These are phyloP conservation scores for Forsythia viridissima DNA, from an alignment of 257 asterid species.

Conservation along the genomic window DNA sequence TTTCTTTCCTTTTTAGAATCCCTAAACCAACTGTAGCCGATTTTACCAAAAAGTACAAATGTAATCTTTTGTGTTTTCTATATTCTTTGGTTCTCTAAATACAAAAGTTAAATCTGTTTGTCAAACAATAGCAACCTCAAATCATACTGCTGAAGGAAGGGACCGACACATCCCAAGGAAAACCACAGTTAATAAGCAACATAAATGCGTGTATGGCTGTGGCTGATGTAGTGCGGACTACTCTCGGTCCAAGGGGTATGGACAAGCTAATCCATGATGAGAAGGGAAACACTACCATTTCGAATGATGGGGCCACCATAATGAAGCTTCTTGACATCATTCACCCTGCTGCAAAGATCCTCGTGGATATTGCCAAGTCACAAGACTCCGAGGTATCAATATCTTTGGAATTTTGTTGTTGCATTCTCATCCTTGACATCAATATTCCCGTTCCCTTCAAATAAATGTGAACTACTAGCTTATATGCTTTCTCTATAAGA, in stretches of 20 bases:
- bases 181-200: slow-evolving; percentile 90
- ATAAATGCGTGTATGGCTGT: slow-evolving; percentile 91
- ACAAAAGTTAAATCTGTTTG: slow-evolving; percentile 12
- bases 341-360: slow-evolving; percentile 98
- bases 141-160: slow-evolving; percentile 97
- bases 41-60: neutral
- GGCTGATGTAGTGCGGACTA: slow-evolving; percentile 84
- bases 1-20: neutral
- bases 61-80: neutral
- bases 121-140: slow-evolving; percentile 89
- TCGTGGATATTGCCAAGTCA: slow-evolving; percentile 96
- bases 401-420: neutral
- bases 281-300: slow-evolving; percentile 95
- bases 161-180: slow-evolving; percentile 98
- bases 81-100: neutral
- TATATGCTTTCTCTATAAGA: neutral
- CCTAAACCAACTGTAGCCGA: neutral
- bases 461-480: neutral
- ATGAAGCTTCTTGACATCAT: slow-evolving; percentile 98
- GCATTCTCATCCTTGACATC: neutral
- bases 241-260: slow-evolving; percentile 99
- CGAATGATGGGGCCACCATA: slow-evolving; percentile 98
- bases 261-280: slow-evolving; percentile 98
- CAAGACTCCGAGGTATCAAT: slow-evolving; percentile 91
- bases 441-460: neutral